Evolutionary conservation across 345 rosid species (phyloP).

Genomic region (Citrus sp.): DNA sequence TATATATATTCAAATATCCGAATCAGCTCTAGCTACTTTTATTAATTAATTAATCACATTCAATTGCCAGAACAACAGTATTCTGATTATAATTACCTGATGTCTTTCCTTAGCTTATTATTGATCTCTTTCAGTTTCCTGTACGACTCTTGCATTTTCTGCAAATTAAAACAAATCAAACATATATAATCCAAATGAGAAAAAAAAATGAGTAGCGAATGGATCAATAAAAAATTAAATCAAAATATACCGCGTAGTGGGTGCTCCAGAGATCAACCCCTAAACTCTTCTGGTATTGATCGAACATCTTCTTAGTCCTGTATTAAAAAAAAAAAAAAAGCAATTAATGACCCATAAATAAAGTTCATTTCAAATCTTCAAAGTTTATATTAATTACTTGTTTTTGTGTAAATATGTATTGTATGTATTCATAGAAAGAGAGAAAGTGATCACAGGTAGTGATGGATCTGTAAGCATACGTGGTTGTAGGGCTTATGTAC

Average conservation of each 20-base stretch:
- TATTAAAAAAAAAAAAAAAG: background rate
- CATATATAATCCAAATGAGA: background rate
- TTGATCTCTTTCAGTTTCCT: conserved; percentile 49
- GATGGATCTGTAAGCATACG: conserved; percentile 28
- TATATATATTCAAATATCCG: background rate
- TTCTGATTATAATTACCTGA: conserved; percentile 26
- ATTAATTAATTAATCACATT: background rate
- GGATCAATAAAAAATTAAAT: background rate
- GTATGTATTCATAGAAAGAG: no score
- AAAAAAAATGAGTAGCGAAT: background rate
- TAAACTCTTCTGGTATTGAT: conserved; percentile 42
- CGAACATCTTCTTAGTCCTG: conserved; percentile 45
- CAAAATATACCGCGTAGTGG: conserved; percentile 44
- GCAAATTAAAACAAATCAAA: background rate
- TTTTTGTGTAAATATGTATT: background rate
- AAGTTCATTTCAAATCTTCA: background rate
- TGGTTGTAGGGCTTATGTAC: conserved; percentile 42
- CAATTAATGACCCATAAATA: background rate
- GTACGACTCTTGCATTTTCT: conserved; percentile 58
- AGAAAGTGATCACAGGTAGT: background rate
- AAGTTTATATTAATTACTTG: background rate
- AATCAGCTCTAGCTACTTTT: background rate
- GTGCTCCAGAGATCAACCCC: conserved; percentile 58
- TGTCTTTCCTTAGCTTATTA: conserved; percentile 42
- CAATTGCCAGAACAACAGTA: background rate